These are phyloP conservation scores for Chaetomium fimeti DNA, from an alignment of 495 filamentous ascomycete genomes.

Conservation along the genomic window DNA sequence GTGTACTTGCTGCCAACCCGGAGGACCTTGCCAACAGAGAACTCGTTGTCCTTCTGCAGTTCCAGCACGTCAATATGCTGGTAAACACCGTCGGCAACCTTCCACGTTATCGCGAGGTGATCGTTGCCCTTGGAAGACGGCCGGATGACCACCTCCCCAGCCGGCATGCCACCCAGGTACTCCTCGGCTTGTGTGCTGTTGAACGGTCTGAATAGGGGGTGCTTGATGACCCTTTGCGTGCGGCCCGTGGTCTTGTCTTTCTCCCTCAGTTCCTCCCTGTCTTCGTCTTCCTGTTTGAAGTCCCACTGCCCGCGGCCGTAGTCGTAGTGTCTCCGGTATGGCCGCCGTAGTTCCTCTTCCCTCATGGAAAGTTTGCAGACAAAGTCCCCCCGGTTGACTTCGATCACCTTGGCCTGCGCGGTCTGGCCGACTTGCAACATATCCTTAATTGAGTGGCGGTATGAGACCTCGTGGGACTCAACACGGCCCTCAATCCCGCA, in stretches of 20 bases:
- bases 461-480: conserved; percentile 66
- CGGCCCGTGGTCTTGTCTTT: conserved; percentile 80
- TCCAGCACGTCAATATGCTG: conserved; percentile 98
- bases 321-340: conserved; percentile 63
- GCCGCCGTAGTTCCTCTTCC: conserved; percentile 71
- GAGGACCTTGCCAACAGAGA: conserved; percentile 79
- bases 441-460: conserved; percentile 54
- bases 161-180: conserved; percentile 76
- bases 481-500: conserved; percentile 90
- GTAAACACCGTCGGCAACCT: conserved; percentile 89
- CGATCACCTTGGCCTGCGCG: conserved; percentile 79
- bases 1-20: conserved; percentile 82
- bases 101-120: conserved; percentile 96
- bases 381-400: conserved; percentile 79
- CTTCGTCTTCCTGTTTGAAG: conserved; percentile 69
- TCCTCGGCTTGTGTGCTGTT: conserved; percentile 92
- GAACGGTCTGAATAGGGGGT: conserved; percentile 90
- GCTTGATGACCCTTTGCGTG: conserved; percentile 90
- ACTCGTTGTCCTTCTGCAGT: conserved; percentile 93
- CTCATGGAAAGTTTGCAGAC: conserved; percentile 77
- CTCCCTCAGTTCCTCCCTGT: conserved; percentile 72
- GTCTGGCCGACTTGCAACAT: conserved; percentile 75
- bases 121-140: conserved; percentile 92
- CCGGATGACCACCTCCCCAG: conserved; percentile 90
- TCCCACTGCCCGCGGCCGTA: conserved; percentile 83